Evolutionary conservation across 345 rosid genomes (phyloP).

Genomic region (Rhodamnia rubescens): DNA sequence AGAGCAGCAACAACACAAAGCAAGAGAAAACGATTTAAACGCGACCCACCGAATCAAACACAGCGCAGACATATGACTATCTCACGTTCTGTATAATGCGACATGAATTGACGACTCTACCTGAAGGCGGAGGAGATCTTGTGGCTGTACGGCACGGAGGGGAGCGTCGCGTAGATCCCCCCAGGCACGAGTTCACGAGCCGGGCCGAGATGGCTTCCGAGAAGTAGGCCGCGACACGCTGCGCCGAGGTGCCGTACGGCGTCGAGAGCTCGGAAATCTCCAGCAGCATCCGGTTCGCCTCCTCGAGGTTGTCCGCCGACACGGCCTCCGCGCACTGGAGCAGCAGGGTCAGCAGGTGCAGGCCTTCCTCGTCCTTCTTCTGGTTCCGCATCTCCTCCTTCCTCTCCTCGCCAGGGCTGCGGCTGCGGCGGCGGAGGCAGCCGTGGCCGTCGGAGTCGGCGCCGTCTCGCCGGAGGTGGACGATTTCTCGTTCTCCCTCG

Average conservation of each 20-base stretch:
- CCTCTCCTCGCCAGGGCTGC: slow-evolving; percentile 31
- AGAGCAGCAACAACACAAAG: background rate
- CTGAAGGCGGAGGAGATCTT: slow-evolving; percentile 95
- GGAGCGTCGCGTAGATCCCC: slow-evolving; percentile 68
- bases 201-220: slow-evolving; percentile 97
- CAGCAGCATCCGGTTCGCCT: slow-evolving; percentile 79
- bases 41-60: background rate
- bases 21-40: background rate
- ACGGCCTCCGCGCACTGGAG: slow-evolving; percentile 98
- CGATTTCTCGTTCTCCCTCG: slow-evolving; percentile 27
- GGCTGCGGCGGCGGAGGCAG: slow-evolving; percentile 9
- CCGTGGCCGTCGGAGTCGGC: slow-evolving; percentile 9
- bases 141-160: slow-evolving; percentile 64
- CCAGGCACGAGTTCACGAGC: slow-evolving; percentile 74
- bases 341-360: slow-evolving; percentile 81
- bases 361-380: slow-evolving; percentile 81
- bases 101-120: background rate
- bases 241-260: slow-evolving; percentile 93
- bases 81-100: background rate
- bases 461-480: slow-evolving; percentile 36
- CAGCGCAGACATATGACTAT: background rate
- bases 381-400: slow-evolving; percentile 73
- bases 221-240: slow-evolving; percentile 96
- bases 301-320: slow-evolving; percentile 76
- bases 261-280: slow-evolving; percentile 89